A percentile compares a stretch with the other conserved stretches of the same genome.
Conservation (phyloP, 768 basidiomycete genomes). For the Mrakia hoshinonis region DNA sequence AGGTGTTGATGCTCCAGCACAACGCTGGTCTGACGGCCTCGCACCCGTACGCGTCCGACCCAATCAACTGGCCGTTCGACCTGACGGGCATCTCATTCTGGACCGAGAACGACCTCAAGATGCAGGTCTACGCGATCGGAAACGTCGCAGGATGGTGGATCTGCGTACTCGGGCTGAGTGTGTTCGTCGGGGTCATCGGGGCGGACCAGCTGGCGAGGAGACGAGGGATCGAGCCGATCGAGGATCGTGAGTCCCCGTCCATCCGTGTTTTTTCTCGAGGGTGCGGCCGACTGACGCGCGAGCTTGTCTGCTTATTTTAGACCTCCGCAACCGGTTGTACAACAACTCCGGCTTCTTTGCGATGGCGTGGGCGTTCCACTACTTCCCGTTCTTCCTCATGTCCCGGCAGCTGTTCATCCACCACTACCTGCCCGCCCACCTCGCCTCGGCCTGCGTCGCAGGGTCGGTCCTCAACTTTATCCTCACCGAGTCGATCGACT, state of each 20-base stretch:
- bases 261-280: not conserved
- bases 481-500: conserved; percentile 81
- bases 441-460: conserved; percentile 82
- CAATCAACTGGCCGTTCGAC: conserved; percentile 97
- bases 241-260: conserved; percentile 58
- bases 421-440: conserved; percentile 93
- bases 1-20: conserved; percentile 92
- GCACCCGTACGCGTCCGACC: conserved; percentile 91
- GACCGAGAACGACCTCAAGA: conserved; percentile 67
- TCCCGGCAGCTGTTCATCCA: conserved; percentile 92
- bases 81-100: conserved; percentile 96
- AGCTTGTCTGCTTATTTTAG: conserved; percentile 44
- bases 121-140: conserved; percentile 94
- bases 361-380: conserved; percentile 88
- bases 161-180: conserved; percentile 71
- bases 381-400: conserved; percentile 97
- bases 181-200: conserved; percentile 79
- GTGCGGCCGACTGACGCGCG: not conserved
- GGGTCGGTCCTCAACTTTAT: conserved; percentile 87
- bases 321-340: conserved; percentile 84
- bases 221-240: conserved; percentile 72
- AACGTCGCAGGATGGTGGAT: conserved; percentile 94
- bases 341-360: conserved; percentile 95
- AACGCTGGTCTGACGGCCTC: conserved; percentile 97
- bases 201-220: conserved; percentile 84